Conservation (phyloP, 2,329 filamentous ascomycete genomes). For the Cercospora sp. region DNA sequence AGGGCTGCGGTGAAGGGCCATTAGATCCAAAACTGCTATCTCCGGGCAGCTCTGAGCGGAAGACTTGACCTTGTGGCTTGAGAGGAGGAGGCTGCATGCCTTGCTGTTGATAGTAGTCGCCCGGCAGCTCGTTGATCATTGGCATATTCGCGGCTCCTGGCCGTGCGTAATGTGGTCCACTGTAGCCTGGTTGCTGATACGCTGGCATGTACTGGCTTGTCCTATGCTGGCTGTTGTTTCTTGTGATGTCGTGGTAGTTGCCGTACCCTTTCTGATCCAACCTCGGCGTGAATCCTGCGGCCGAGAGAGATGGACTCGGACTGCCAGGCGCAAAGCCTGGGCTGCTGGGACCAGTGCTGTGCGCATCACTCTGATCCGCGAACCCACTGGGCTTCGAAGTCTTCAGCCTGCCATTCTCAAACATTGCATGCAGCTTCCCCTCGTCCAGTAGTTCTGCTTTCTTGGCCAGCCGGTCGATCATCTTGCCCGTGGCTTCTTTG, state of each 20-base stretch:
- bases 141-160: conserved; percentile 32
- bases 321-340: conserved; percentile 26
- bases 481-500: conserved; percentile 66
- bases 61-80: conserved; percentile 27
- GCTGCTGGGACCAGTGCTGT: conserved; percentile 8
- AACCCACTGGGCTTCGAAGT: conserved; percentile 56
- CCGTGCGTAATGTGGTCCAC: conserved; percentile 28
- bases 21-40: conserved; percentile 25
- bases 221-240: conserved; percentile 20
- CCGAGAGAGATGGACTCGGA: conserved; percentile 21
- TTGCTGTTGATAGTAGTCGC: conserved; percentile 41
- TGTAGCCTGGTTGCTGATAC: conserved; percentile 34
- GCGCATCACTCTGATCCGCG: conserved; percentile 21
- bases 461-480: conserved; percentile 68
- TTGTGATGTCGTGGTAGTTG: conserved; percentile 35
- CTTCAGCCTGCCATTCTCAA: conserved; percentile 63
- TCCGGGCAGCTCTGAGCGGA: conserved; percentile 35
- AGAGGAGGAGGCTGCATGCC: conserved; percentile 28
- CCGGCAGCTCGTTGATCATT: conserved; percentile 45
- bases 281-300: conserved; percentile 18
- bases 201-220: conserved; percentile 30
- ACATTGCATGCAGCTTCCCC: conserved; percentile 66
- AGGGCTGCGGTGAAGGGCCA: conserved; percentile 25
- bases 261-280: conserved; percentile 35
- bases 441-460: conserved; percentile 67